Evolutionary conservation across 2,329 filamentous ascomycete species (phyloP), one percentile per base, ranked within the genome.

Genomic region (Fusarium clavum): DNA sequence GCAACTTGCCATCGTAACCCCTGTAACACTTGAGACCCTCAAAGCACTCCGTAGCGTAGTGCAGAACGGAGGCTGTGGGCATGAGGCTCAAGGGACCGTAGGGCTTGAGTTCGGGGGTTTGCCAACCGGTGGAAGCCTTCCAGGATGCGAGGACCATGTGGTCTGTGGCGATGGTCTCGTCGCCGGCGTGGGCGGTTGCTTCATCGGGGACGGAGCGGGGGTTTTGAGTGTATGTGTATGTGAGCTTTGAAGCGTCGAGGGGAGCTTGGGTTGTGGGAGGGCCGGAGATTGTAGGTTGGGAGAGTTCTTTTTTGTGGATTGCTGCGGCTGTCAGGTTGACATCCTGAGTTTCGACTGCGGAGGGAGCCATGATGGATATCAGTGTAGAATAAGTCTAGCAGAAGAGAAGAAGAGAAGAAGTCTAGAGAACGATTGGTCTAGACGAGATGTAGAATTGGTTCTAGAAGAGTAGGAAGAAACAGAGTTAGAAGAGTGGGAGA

Each of bases 1-100:
- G 90, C 58, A 94, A 86, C 75, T 87, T 87, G 74, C 90, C 91
- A 78, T 95, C 92, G 71, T 87, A 87, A 59, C 94, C 94, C 53
- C 94, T 90, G 85, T 94, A 97, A 54, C 89, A 88, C 81, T 97
- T 97, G 74, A 87, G 82, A 14, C 94, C 94, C 82, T 97, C 94
- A 82, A 97, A 97, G 80, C 94, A 97, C 81, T 95, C 92, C 49
- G 93, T 97, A 13, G 93, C 94, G 81, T 97, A 97, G 85, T 97
- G 94, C 64, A 97, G 86, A 66, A 90, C 90, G 6, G 90, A 92
- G 16, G 93, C 92, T 7, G 91, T 94, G 38, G 94, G 94, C 83
- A 93, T 91, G 75, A 97, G 88, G 68, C 86, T 86, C 56, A 97
- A 83, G 13, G 92, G 91, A 0, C 92, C 92, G 80, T 93, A 96